Evolutionary conservation across 345 rosid genomes (phyloP), one percentile per base, ranked within the genome.

Genomic region (Sonneratia caseolaris): DNA sequence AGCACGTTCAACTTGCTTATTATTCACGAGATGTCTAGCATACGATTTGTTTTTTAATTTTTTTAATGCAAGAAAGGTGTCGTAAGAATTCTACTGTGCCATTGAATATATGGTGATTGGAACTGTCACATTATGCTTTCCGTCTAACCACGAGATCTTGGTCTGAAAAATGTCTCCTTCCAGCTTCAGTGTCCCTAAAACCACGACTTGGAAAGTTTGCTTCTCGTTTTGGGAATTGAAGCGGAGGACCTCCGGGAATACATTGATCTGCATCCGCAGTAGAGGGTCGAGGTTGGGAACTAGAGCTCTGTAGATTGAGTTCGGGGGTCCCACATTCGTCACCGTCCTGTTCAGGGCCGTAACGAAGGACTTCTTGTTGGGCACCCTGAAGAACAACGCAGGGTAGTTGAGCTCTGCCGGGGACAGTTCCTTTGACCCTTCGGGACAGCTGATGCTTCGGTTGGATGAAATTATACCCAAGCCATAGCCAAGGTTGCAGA

Each of bases 371-470:
- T 49, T 27, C 7, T 0, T 38, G 8, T 37, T 12, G 3, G 76
- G 10, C 40, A 82, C 77, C 57, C 16, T 13, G 56, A 80, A 78
- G 40, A 82, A 47, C 70, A 86, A 57, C 10, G 89, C 75, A 22
- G 92, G 91, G 72, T 88, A 87, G 68, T 88, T 88, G 22, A 91
- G 73, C 80, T 84, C 13, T 7, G 66, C 85, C 1, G 79, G 68
- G 5, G 81, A 68, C 7, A 40, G 65, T 38, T 73, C 72, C 1
- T 75, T 18, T 3, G 76, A 68, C 45, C 68, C 70, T 27, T 70
- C 15, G 5, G 77, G 71, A 32, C 88, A 90, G 56, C 73, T 67
- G 75, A 32, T 68, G 68, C 69, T 81, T 4, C 78, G 76, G 65
- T 85, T 88, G 1, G 86, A 65, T 18, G 85, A 21, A 15, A 10